Evolutionary conservation across 805 yeast species (phyloP), one percentile per base, ranked within the genome.

Genomic region (Citeromyces nyonsensis): DNA sequence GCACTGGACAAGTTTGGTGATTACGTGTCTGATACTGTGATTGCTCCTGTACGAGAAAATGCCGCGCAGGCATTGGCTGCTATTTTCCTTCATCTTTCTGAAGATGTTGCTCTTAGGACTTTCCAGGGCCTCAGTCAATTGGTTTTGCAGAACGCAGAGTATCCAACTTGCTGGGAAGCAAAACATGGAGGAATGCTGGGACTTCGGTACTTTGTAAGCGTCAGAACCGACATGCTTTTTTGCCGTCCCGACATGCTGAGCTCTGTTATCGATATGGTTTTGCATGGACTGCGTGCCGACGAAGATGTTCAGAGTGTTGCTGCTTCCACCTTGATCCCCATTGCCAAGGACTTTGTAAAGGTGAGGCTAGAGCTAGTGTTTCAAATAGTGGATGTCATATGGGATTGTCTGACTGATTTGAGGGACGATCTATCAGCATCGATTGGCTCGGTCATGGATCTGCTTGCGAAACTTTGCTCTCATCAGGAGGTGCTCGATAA

Each of bases 101-200:
- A 68, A 26, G 65, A 61, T 3, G 56, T 69, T 2, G 76, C 81
- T 5, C 44, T 72, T 6, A 61, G 66, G 31, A 71, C 83, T 0
- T 88, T 85, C 47, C 46, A 59, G 8, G 73, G 76, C 12, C 61
- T 91, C 36, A 68, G 73, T 32, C 64, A 69, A 28, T 57, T 91
- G 33, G 84, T 86, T 1, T 52, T 78, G 31, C 96, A 88, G 49
- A 61, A 65, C 28, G 45, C 57, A 4, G 33, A 34, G n/a, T 40
- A 38, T 14, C 28, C 36, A 28, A 49, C 42, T 3, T 67, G 85
- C 35, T 91, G 98, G 98, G 96, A 93, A 49, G 97, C 95, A 3
- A 81, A 91, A 37, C 98, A 91, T 59, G 98, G 97, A 43, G 99
- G 97, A 31, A 74, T 91, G 76, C 66, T 91, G 9, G 98, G 97